phyloP scores from a whole-genome alignment of 805 yeast species.

The Ogataea saltuana region DNA sequence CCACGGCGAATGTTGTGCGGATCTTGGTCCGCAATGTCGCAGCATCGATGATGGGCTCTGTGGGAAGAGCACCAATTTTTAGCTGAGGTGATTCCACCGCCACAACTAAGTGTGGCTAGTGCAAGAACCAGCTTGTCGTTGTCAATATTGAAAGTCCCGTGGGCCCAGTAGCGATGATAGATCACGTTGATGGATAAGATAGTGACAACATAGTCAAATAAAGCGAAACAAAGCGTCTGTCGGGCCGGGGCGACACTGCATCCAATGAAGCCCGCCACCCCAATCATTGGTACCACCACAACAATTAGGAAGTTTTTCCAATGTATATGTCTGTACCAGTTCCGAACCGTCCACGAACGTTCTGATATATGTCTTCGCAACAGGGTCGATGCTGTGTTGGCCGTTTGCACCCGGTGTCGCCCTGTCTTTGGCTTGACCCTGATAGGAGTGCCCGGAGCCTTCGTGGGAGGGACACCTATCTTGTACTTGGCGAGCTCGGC shows the following conservation, averaged over 20 bases:
- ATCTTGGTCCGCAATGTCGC: slow-evolving; percentile 79
- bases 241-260: slow-evolving; percentile 15
- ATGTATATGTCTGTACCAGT: slow-evolving; percentile 72
- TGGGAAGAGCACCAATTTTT: slow-evolving; percentile 83
- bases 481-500: slow-evolving; percentile 31
- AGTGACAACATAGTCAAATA: slow-evolving; percentile 57
- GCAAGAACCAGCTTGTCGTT: slow-evolving; percentile 44
- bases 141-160: slow-evolving; percentile 51
- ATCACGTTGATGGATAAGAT: slow-evolving; percentile 80
- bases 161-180: slow-evolving; percentile 78
- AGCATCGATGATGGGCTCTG: slow-evolving; percentile 85
- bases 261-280: slow-evolving; percentile 13
- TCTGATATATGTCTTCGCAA: slow-evolving; percentile 58
- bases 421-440: slow-evolving; percentile 30
- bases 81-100: slow-evolving; percentile 75
- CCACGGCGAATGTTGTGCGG: slow-evolving; percentile 87
- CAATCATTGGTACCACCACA: slow-evolving; percentile 51
- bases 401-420: slow-evolving; percentile 32
- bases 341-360: slow-evolving; percentile 70
- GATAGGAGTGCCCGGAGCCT: slow-evolving; percentile 1
- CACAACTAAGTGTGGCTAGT: slow-evolving; percentile 64
- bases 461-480: background rate
- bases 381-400: slow-evolving; percentile 21
- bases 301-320: slow-evolving; percentile 69
- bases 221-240: slow-evolving; percentile 49